phyloP scores from a whole-genome alignment of 148 eudicot species.

The Hydrangea macrophylla region DNA sequence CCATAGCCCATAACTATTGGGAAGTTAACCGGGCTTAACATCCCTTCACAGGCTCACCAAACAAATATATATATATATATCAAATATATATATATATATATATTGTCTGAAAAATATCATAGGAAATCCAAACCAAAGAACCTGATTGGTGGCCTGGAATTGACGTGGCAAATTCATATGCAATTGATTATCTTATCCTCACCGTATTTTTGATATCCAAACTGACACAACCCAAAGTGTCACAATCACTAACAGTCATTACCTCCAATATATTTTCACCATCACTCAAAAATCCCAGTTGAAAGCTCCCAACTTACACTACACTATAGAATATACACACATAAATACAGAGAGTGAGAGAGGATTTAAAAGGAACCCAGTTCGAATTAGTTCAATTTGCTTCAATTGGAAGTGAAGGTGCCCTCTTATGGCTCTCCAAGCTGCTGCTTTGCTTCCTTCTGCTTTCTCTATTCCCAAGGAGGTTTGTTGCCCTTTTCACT shows the following conservation, averaged over 20 bases:
- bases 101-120: conserved; percentile 5
- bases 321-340: background rate
- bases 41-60: background rate
- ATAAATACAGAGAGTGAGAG: conserved; percentile 2
- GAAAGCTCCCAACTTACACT: background rate
- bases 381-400: background rate
- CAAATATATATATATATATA: no score
- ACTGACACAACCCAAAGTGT: conserved; percentile 7
- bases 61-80: no score
- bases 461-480: conserved; percentile 63
- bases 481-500: conserved; percentile 27
- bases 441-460: conserved; percentile 64
- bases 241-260: background rate
- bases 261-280: conserved; percentile 4
- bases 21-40: conserved; percentile 2
- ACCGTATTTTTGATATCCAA: conserved; percentile 7
- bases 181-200: conserved; percentile 42
- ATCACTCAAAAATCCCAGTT: background rate
- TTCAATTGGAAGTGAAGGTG: conserved; percentile 8
- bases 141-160: conserved; percentile 35
- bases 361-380: background rate
- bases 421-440: conserved; percentile 72
- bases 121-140: conserved; percentile 33
- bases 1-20: conserved; percentile 16
- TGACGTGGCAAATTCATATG: conserved; percentile 23